Evolutionary conservation across 768 basidiomycete species (phyloP), one percentile per base, ranked within the genome.

Genomic region (Epithele typhae): DNA sequence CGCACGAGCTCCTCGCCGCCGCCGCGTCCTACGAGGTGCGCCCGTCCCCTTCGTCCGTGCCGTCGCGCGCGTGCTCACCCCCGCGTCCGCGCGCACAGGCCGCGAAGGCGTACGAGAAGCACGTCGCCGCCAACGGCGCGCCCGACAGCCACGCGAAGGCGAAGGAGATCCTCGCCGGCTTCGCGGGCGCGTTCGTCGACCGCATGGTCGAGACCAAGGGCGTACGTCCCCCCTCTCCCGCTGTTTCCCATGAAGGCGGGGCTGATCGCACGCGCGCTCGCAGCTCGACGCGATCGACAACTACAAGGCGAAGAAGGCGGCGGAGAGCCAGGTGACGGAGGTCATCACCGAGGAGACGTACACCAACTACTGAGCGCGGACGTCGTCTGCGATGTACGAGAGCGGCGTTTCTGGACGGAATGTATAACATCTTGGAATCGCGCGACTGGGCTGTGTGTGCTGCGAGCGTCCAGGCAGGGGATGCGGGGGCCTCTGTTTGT

Each of bases 1-100:
- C 80, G 8, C 84, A 87, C 60, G 79, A 87, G 65, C 60, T 86
- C 34, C 72, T 87, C 51, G 79, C 81, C 35, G 82, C 66, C 32
- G 85, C 85, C 36, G 83, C 83, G 6, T 63, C 80, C 23, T 87
- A 72, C 62, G 81, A 79, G 72, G 81, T 77, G 30, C 12, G 63
- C 40, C 27, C 12, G 30, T n/a, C n/a, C n/a, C n/a, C n/a, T n/a
- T 5, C 24, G 25, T 11, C 15, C 27, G 27, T 30, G 27, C 7
- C 27, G 27, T 30, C 27, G 27, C 7, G 7, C 27, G 27, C n/a
- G n/a, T n/a, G n/a, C 0, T 23, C 14, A 17, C 4, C 12, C 32
- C 37, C 15, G 11, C 40, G 27, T 21, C 18, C 36, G 15, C 25
- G 40, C 25, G 15, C 35, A 25, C 46, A 80, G 81, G 84, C 84